These are phyloP conservation scores for Rubia tinctorum DNA, from an alignment of 305 asterid species.

Conservation along the genomic window DNA sequence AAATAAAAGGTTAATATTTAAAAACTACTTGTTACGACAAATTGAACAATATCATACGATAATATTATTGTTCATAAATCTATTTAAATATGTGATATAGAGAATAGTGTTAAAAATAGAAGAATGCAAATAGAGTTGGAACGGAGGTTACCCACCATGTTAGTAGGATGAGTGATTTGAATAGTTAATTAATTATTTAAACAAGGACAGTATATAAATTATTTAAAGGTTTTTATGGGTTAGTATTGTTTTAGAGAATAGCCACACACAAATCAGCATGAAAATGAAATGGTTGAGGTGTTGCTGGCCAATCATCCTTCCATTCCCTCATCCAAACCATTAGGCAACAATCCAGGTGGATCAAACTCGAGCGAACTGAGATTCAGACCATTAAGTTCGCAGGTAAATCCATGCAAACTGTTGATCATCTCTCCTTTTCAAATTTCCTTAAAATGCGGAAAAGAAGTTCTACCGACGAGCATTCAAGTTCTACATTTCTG, in stretches of 20 bases:
- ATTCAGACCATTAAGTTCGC: not conserved
- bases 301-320: constrained; percentile 4
- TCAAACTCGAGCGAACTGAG: not conserved
- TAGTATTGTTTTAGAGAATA: not conserved
- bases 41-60: too few species aligned
- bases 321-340: constrained; percentile 8
- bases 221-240: too few species aligned
- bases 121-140: too few species aligned
- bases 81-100: too few species aligned
- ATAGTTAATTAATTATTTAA: not conserved
- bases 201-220: too few species aligned
- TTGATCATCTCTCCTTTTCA: not conserved
- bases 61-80: too few species aligned
- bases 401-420: constrained; percentile 1
- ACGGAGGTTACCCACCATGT: too few species aligned
- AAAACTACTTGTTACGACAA: too few species aligned
- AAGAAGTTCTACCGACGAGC: not conserved
- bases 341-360: not conserved
- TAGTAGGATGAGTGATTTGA: not conserved
- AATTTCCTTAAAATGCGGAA: not conserved
- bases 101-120: too few species aligned
- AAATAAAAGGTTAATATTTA: too few species aligned
- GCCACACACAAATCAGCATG: not conserved
- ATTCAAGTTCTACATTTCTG: not conserved
- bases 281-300: not conserved